Conservation (phyloP, 2,329 filamentous ascomycete species). For the Alternaria viburni region DNA sequence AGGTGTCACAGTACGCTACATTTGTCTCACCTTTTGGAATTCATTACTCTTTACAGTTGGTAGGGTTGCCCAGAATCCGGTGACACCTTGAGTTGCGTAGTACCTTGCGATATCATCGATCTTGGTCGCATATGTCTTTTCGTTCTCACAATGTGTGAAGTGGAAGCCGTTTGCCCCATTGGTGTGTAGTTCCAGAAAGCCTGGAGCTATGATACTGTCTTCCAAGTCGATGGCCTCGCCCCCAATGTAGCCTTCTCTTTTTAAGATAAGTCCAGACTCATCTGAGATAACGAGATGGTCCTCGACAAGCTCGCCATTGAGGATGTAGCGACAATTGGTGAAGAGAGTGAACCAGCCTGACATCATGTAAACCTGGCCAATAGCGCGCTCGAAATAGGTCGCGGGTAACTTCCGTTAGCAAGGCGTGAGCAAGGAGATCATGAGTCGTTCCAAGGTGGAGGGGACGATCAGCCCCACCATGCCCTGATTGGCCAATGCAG, state of each 20-base stretch:
- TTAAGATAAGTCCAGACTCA: slow-evolving; percentile 52
- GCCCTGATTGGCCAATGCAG: slow-evolving; percentile 16
- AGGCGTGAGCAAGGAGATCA: slow-evolving; percentile 3
- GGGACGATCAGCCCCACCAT: slow-evolving; percentile 10
- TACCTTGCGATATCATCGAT: slow-evolving; percentile 56
- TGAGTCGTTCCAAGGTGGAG: slow-evolving; percentile 11
- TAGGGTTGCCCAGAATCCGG: slow-evolving; percentile 61
- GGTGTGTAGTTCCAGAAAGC: slow-evolving; percentile 63
- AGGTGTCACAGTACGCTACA: neutral
- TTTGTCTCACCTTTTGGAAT: slow-evolving; percentile 51
- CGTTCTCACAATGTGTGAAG: slow-evolving; percentile 58
- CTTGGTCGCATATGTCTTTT: slow-evolving; percentile 51
- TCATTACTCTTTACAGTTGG: slow-evolving; percentile 57
- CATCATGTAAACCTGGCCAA: slow-evolving; percentile 30
- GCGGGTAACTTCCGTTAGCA: slow-evolving; percentile 3
- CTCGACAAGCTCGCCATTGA: slow-evolving; percentile 52
- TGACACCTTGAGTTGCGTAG: slow-evolving; percentile 60
- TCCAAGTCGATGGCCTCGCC: slow-evolving; percentile 57
- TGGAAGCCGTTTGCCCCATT: slow-evolving; percentile 62
- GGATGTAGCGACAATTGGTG: slow-evolving; percentile 54
- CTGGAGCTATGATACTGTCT: slow-evolving; percentile 59
- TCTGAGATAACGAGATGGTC: slow-evolving; percentile 55
- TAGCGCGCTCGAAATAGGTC: slow-evolving; percentile 5
- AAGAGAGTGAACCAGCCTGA: slow-evolving; percentile 55
- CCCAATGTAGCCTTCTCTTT: slow-evolving; percentile 52